A percentile compares a stretch with the other conserved stretches of the same genome.
These are phyloP conservation scores for Rehmannia glutinosa DNA, from an alignment of 257 asterid species.

Conservation along the genomic window DNA sequence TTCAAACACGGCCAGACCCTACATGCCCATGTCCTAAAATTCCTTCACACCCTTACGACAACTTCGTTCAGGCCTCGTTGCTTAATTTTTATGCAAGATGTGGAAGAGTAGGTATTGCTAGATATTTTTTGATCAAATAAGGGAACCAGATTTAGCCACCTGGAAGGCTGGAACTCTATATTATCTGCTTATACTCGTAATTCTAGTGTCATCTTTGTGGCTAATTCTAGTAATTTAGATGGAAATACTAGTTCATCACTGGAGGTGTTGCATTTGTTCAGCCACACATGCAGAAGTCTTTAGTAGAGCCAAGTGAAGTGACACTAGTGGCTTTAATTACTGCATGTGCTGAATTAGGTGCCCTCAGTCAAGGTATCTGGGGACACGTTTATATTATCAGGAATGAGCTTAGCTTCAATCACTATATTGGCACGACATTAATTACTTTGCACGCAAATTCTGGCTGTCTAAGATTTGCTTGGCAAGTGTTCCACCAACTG, in stretches of 20 bases:
- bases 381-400: constrained; percentile 44
- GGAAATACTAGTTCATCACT: constrained; percentile 29
- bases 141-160: constrained; percentile 58
- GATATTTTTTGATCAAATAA: constrained; percentile 50
- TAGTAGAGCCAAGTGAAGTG: constrained; percentile 46
- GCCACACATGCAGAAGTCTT: constrained; percentile 49
- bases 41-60: constrained; percentile 44
- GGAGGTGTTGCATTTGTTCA: constrained; percentile 56
- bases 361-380: constrained; percentile 59
- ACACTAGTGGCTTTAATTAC: constrained; percentile 47
- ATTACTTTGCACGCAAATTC: constrained; percentile 50
- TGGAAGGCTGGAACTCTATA: constrained; percentile 83
- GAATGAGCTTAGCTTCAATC: constrained; percentile 38
- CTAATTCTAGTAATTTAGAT: constrained; percentile 19
- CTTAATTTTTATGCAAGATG: constrained; percentile 60
- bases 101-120: constrained; percentile 41
- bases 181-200: constrained; percentile 53
- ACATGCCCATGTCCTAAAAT: constrained; percentile 65
- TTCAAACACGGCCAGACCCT: constrained; percentile 52
- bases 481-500: constrained; percentile 43
- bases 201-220: too few relatives aligned
- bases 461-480: constrained; percentile 49
- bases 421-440: constrained; percentile 48
- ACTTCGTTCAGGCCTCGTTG: constrained; percentile 64
- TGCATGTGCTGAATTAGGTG: constrained; percentile 65